Evolutionary conservation across 345 rosid genomes (phyloP), one percentile per base, ranked within the genome.

Genomic region (Anacardium occidentale): DNA sequence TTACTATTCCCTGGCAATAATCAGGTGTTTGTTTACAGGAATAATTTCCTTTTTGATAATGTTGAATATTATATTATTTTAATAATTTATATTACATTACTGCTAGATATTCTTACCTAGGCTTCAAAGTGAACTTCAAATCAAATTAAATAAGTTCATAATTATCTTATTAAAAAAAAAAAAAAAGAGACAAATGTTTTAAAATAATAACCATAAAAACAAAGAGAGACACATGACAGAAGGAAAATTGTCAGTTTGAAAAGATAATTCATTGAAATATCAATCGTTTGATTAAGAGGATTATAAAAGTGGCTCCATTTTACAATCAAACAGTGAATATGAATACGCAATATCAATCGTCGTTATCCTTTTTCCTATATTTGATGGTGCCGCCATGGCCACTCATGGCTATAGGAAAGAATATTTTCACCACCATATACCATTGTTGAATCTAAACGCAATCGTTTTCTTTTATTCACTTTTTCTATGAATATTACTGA

Each of bases 241-340:
- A 68, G 7, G 34, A 29, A 2, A 42, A 61, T 72, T 72, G 74
- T 68, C 24, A 12, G 21, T 57, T 52, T 18, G 22, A 18, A 45
- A 62, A 29, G 76, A 55, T 76, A 62, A 51, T 25, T 67, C 67
- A 78, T 75, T 24, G 72, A 74, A 77, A 73, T 65, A 17, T 71
- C 68, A 73, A 72, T 82, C 83, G 85, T 74, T n/a, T 59, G 58
- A 61, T 61, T 40, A 56, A 78, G 74, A 71, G 77, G 58, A 54
- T 62, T 55, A 63, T 53, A 78, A 77, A 75, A 79, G 69, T 53
- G 69, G 68, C 69, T 65, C 45, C 53, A 22, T 62, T 66, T 15
- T 11, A 5, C 29, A 9, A 7, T 10, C 1, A 24, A 40, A 34
- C 20, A 48, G 51, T 20, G 15, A 20, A 45, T 20, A 24, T 65